Conservation (phyloP, 108 stramenopile genomes). For the Nitzschia putrida region DNA sequence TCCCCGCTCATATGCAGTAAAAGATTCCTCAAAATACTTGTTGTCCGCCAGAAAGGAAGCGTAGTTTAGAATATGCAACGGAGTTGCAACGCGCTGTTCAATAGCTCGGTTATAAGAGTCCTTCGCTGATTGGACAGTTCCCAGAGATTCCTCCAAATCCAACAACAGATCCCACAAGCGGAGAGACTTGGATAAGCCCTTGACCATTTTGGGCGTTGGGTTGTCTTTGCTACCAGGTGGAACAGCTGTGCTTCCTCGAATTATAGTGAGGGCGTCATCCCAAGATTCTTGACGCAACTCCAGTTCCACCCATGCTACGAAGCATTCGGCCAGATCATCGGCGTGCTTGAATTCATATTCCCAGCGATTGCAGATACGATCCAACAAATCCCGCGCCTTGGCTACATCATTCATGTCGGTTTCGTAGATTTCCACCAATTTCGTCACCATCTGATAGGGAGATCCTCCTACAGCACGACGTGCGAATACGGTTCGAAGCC, state of each 20-base stretch:
- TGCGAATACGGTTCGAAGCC: slow-evolving; percentile 67
- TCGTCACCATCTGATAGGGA: slow-evolving; percentile 75
- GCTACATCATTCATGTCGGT: slow-evolving; percentile 62
- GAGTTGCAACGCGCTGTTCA: slow-evolving; percentile 94
- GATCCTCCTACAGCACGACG: slow-evolving; percentile 75
- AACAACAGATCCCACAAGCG: slow-evolving; percentile 93
- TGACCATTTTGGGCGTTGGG: slow-evolving; percentile 23
- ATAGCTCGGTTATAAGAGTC: slow-evolving; percentile 93
- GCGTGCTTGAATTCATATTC: slow-evolving; percentile 68
- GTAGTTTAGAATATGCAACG: slow-evolving; percentile 92
- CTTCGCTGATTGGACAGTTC: slow-evolving; percentile 89
- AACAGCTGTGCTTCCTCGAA: slow-evolving; percentile 57
- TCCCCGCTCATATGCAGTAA: slow-evolving; percentile 87
- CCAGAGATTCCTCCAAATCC: slow-evolving; percentile 96
- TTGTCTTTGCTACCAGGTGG: slow-evolving; percentile 19
- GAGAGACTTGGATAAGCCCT: slow-evolving; percentile 62
- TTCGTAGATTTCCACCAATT: slow-evolving; percentile 85
- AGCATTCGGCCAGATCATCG: slow-evolving; percentile 94
- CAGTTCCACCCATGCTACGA: slow-evolving; percentile 92
- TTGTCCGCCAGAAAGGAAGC: slow-evolving; percentile 90
- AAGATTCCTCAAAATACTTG: slow-evolving; percentile 96
- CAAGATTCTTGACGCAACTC: slow-evolving; percentile 89
- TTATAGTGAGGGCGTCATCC: slow-evolving; percentile 86
- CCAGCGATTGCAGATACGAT: slow-evolving; percentile 65
- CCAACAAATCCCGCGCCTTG: slow-evolving; percentile 81